Base-by-base conservation (phyloP, 805 yeast genomes). In the Grigorovia transvaalensis region DNA sequence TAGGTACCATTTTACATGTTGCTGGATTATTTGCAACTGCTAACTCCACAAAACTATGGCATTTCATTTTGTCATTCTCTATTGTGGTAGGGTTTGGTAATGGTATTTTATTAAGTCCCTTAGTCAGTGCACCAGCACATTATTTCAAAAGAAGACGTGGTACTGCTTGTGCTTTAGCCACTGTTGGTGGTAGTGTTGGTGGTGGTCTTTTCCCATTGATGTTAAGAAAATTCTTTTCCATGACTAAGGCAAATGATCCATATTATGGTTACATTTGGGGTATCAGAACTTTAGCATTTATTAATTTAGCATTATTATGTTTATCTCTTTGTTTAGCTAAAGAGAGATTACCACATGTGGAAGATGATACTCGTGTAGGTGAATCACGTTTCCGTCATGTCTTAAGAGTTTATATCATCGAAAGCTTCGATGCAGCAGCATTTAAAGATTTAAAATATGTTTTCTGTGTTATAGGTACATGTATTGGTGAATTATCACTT, bases 101-200 rank as follows among this genome's bases (percentile, higher is more conserved):
- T 49, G 84, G 84, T 1, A 63, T 80, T 19, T 67, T 80, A 30
- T 69, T 79, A 63, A 73, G 80, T 20, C 87, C 88, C 0, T 63
- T 78, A 40, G 66, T 83, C 8, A 78, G 85, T 13, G 79, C 78
- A 13, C 71, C 82, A 9, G 76, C 82, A 30, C 88, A 83, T 56
- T 84, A 85, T 78, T 84, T 83, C 59, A 69, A 73, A 49, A 70
- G 63, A 46, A 78, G 70, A 55, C 71, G 88, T 59, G 88, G 85
- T 2, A 66, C 72, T 50, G 83, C 81, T 20, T 65, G 68, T 9
- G 77, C 79, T 1, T 45, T 76, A 2, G 73, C 79, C 0, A 71
- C 76, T 7, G 69, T 72, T 23, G 82, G 82, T 43, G 82, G 81
- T 2, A 72, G 79, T 13, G 43, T 79, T 20, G 83, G 83, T 44